Conservation (phyloP, 192 early-diverging fungal species). For the Podila clonocystis region DNA sequence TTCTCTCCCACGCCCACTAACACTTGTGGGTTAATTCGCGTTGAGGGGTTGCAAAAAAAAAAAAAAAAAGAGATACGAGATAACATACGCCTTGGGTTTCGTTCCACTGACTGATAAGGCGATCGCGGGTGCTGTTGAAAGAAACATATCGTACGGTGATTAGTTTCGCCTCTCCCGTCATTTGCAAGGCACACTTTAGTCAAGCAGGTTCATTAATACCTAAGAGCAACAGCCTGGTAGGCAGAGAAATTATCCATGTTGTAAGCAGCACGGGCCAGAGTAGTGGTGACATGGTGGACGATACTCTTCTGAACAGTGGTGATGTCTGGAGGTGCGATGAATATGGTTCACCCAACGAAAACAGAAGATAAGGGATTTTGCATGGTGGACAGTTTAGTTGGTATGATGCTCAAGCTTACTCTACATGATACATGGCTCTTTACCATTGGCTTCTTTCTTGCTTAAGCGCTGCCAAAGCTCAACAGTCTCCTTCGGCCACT, state of each 20-base stretch:
- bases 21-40: too few relatives aligned
- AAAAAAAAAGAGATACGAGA: not conserved
- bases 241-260: constrained; percentile 94
- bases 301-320: constrained; percentile 86
- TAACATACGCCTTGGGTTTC: constrained; percentile 81
- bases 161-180: not conserved
- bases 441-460: constrained; percentile 53
- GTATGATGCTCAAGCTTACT: not conserved
- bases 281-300: constrained; percentile 89
- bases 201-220: constrained; percentile 45
- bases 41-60: not conserved
- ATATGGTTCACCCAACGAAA: constrained; percentile 2
- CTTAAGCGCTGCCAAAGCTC: constrained; percentile 40
- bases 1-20: not conserved
- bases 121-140: constrained; percentile 81
- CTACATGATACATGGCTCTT: not conserved
- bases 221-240: constrained; percentile 93
- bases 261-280: constrained; percentile 86
- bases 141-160: not conserved
- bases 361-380: not conserved
- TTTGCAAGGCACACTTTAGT: not conserved
- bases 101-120: constrained; percentile 94
- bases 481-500: constrained; percentile 51
- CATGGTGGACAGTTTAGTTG: not conserved
- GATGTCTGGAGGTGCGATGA: constrained; percentile 58